Base-by-base conservation (phyloP, 768 basidiomycete genomes). In the Termitomyces sp. region DNA sequence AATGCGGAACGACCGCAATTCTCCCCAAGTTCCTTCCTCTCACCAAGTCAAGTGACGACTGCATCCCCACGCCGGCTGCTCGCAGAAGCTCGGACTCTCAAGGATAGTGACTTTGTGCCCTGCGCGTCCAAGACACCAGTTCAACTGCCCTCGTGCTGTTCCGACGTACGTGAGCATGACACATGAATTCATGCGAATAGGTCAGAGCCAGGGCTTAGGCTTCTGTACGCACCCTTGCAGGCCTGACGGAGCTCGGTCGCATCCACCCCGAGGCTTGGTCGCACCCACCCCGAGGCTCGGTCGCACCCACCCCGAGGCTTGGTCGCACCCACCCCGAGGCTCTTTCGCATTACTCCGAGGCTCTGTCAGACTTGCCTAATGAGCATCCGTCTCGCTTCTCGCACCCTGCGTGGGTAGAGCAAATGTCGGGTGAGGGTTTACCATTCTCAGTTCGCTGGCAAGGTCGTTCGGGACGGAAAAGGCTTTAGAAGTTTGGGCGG, bases 51-150 rank as follows among this genome's bases (percentile, higher is more conserved):
- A 20, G 70, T 72, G 16, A 80, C 44, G 60, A 64, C 63, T 82
- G 81, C 36, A 83, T 82, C 11, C 81, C 81, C 3, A 81, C 81
- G 2, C 82, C 80, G 6, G 79, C 72, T 56, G 81, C 79, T 1
- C 72, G 70, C 14, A 79, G 3, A 61, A 54, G 0, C 61, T 47
- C 2, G 80, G 76, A 20, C 63, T 62, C 60, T 83, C 81, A 38
- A 83, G 67, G 50, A 82, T 68, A 32, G 78, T 79, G 52, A 83
- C 73, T 5, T 62, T 73, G 65, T 83, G 80, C 1, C 81, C 81
- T 0, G 76, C 74, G 20, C 71, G 69, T 3, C 78, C 77, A 11
- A 82, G 71, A 40, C n/a, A 26, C 11, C 30, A 13, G 28, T 36
- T n/a, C n/a, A n/a, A n/a, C 5, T 33, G 28, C 46, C 36, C 9